phyloP scores from a whole-genome alignment of 2,329 filamentous ascomycete species.

The Trichophyton equinum region DNA sequence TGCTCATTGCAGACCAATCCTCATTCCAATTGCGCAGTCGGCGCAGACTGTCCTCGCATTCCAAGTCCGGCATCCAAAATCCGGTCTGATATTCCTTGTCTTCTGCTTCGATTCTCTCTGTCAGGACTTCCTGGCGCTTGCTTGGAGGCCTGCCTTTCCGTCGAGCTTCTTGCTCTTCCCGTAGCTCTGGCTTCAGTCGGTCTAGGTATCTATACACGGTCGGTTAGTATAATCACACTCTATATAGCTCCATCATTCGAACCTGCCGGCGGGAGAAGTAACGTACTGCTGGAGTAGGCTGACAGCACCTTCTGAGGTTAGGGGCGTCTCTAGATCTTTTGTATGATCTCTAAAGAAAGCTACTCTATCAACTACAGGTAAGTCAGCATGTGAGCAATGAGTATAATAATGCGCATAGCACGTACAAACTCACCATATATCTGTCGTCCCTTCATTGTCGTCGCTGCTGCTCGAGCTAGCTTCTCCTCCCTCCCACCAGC shows the following conservation, averaged over 20 bases:
- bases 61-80: constrained; percentile 68
- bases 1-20: constrained; percentile 67
- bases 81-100: constrained; percentile 71
- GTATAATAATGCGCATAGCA: background rate
- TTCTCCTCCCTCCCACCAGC: constrained; percentile 73
- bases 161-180: constrained; percentile 45
- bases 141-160: constrained; percentile 68
- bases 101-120: constrained; percentile 56
- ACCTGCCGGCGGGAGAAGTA: background rate
- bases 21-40: constrained; percentile 66
- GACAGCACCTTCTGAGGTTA: constrained; percentile 12
- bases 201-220: constrained; percentile 24
- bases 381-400: background rate
- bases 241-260: background rate
- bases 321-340: constrained; percentile 20
- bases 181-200: constrained; percentile 27
- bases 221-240: background rate
- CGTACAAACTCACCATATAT: constrained; percentile 48
- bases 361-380: constrained; percentile 48
- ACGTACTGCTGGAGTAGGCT: background rate
- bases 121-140: constrained; percentile 63
- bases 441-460: constrained; percentile 60
- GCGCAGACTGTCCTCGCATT: constrained; percentile 50
- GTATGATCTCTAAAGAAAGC: constrained; percentile 55
- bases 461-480: constrained; percentile 57